Evolutionary conservation across 345 rosid species (phyloP), one percentile per base, ranked within the genome.

Genomic region (Angophora floribunda): DNA sequence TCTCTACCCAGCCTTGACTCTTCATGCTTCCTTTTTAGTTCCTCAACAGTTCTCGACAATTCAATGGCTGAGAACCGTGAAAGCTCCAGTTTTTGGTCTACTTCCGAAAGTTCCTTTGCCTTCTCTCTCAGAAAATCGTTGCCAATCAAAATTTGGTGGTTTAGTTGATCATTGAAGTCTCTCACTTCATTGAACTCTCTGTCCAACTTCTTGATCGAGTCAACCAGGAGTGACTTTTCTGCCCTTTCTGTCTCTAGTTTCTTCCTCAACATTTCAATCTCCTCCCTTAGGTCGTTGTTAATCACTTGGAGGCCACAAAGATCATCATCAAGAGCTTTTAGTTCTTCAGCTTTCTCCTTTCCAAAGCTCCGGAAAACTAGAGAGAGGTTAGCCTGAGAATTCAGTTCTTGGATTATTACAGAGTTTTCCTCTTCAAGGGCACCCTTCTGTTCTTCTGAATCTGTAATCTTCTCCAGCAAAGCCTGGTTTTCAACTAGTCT

Each of bases 41-140:
- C 96, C 91, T 95, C 97, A 45, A 95, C 92, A 44, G 92, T 93
- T 88, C 89, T 93, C 86, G 93, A 88, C 55, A 96, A 87, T 90
- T 96, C 98, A 22, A 90, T 88, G 88, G 92, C 95, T 87, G 92
- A 89, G 91, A 49, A 91, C 70, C 91, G 94, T 8, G 96, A 88
- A 89, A 93, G 95, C 92, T 92, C 93, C 47, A 97, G 96, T 92
- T 94, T 94, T 88, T 94, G 92, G 89, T 95, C 95, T 52, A 91
- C 96, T 89, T 96, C 96, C 51, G 90, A 92, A 87, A 97, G 94
- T 88, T 95, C 97, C 15, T 75, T 61, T 63, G 90, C 92, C 90
- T 95, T 96, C 91, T 93, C 91, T 86, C 91, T 92, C 89, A 96
- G 89, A 88, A 92, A 94, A 86, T 93, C 97, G 36, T 92, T 92